Evolutionary conservation across 495 filamentous ascomycete species (phyloP).

Genomic region (Acidomyces sp.): DNA sequence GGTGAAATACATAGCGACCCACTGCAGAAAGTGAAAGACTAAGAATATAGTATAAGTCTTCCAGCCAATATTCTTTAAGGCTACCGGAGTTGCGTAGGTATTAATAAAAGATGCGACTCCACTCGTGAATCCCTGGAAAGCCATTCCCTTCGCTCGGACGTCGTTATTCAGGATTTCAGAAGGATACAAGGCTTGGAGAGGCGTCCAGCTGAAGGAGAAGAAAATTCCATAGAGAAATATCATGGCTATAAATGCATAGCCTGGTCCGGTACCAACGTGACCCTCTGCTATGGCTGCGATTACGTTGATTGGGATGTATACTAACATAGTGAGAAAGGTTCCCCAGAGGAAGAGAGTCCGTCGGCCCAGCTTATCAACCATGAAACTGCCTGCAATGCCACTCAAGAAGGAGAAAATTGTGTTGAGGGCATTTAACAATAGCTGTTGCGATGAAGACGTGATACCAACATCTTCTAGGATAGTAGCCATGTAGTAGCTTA

Average conservation of each 20-base stretch:
- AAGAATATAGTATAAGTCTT: slow-evolving; percentile 4
- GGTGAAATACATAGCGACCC: slow-evolving; percentile 44
- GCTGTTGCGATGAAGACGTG: slow-evolving; percentile 5
- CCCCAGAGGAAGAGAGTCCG: no score
- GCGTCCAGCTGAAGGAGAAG: slow-evolving; percentile 6
- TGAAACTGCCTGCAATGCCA: slow-evolving; percentile 2
- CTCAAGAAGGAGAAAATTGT: no score
- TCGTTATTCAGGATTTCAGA: slow-evolving; percentile 2
- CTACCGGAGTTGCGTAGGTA: slow-evolving; percentile 6
- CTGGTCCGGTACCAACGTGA: no score
- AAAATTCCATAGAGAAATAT: neutral
- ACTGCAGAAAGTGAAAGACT: neutral
- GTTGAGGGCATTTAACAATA: slow-evolving; percentile 6
- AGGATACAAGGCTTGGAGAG: slow-evolving; percentile 4
- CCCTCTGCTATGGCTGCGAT: no score
- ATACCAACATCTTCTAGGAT: slow-evolving; percentile 3
- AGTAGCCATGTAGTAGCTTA: slow-evolving; percentile 5
- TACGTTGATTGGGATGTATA: no score
- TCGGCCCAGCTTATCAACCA: neutral
- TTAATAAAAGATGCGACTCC: slow-evolving; percentile 5
- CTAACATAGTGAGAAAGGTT: no score
- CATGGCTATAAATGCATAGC: neutral
- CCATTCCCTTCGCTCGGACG: slow-evolving; percentile 4
- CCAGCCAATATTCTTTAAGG: slow-evolving; percentile 1
- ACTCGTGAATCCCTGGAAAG: slow-evolving; percentile 1